Evolutionary conservation across 441 rosid species (phyloP), one percentile per base, ranked within the genome.

Genomic region (Arabidopsis lyrata): DNA sequence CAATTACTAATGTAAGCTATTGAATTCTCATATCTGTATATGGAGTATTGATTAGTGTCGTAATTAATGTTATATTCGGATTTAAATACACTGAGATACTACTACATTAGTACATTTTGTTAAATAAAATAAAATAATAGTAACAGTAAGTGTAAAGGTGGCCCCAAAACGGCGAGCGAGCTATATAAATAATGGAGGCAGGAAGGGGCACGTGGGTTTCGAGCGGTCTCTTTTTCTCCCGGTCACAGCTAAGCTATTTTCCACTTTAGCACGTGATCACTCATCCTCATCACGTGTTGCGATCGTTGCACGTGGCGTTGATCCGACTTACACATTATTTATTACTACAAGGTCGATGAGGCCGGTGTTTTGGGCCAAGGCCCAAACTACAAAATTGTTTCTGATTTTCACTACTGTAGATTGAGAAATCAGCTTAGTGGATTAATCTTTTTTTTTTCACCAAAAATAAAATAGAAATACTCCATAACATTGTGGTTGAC

Each of bases 221-320:
- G 67, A 52, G 27, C 42, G 58, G 64, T 68, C 69, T 42, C 74
- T 68, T 68, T 75, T 61, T 34, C 57, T 68, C 74, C 56, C 42
- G 73, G 6, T 60, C 74, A 53, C 63, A 68, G 74, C 74, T 53
- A 41, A 60, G 57, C 68, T 68, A 44, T 0, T 12, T 32, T 41
- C 10, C 57, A 10, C 74, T 75, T 44, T 68, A 68, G n/a, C 69
- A 62, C 68, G 78, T 75, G 64, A 68, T 16, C 66, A 63, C 29
- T 12, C 54, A 62, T 41, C 63, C 60, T 62, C 12, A 36, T 71
- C 75, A 73, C 70, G 67, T 58, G 61, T 18, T 18, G 20, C 10
- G 54, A 68, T 34, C 32, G 32, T 42, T 22, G 12, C 74, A 68
- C 69, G 69, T 68, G 74, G 63, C 63, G 56, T 74, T n/a, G 42